Evolutionary conservation across 2,329 filamentous ascomycete genomes (phyloP).

Genomic region (Trichophyton verrucosum): DNA sequence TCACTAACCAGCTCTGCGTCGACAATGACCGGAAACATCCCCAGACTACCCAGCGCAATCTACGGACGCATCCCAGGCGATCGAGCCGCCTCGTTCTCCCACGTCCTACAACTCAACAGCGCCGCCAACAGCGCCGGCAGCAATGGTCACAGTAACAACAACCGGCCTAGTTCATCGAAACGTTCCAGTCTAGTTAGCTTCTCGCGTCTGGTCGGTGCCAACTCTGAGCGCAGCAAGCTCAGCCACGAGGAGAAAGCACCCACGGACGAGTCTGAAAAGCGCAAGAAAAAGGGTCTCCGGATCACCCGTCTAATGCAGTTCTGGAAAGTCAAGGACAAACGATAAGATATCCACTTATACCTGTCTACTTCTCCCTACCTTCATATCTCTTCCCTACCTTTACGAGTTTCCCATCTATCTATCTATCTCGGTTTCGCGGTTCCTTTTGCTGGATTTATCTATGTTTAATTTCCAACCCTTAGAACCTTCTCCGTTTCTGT

Average conservation of each 20-base stretch:
- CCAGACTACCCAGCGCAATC: constrained; percentile 30
- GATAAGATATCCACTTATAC: constrained; percentile 17
- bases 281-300: constrained; percentile 34
- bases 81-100: constrained; percentile 34
- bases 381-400: background rate
- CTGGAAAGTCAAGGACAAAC: constrained; percentile 39
- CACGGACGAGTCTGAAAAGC: constrained; percentile 27
- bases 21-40: constrained; percentile 33
- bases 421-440: background rate
- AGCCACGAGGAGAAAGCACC: constrained; percentile 35
- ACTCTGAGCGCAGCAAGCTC: constrained; percentile 35
- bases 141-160: constrained; percentile 24
- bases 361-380: background rate
- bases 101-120: constrained; percentile 27
- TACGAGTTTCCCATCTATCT: background rate
- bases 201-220: constrained; percentile 34
- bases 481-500: background rate
- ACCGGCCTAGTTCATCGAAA: constrained; percentile 30
- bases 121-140: constrained; percentile 27
- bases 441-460: background rate
- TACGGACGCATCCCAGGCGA: constrained; percentile 32
- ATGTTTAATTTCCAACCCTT: background rate
- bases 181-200: constrained; percentile 38
- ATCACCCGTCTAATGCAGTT: constrained; percentile 39
- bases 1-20: constrained; percentile 40